These are phyloP conservation scores for Candida montana DNA, from an alignment of 805 yeast species.

Conservation along the genomic window DNA sequence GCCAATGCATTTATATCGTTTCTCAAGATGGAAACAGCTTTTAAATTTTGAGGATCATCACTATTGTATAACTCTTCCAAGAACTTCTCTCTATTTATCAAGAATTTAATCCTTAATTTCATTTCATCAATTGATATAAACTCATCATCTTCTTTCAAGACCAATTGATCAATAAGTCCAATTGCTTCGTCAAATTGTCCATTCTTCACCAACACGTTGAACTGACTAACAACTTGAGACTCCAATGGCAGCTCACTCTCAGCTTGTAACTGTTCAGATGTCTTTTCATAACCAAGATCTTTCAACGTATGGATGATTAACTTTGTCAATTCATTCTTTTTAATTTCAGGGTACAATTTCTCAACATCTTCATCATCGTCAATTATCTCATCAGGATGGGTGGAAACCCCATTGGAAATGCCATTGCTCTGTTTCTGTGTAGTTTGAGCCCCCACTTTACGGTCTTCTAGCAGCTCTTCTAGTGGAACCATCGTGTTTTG, in stretches of 20 bases:
- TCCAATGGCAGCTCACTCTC: constrained; percentile 39
- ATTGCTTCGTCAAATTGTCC: constrained; percentile 41
- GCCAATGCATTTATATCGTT: constrained; percentile 30
- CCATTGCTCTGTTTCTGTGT: not conserved
- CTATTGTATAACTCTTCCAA: constrained; percentile 34
- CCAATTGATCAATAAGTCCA: constrained; percentile 21
- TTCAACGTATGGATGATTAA: constrained; percentile 44
- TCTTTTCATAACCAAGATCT: constrained; percentile 41
- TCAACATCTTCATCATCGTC: constrained; percentile 3
- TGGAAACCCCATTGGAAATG: not conserved
- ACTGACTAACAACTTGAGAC: constrained; percentile 35
- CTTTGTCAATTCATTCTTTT: constrained; percentile 37
- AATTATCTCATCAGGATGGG: not conserved
- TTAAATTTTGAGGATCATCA: constrained; percentile 24
- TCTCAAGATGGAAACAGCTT: constrained; percentile 35
- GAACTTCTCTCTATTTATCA: constrained; percentile 35
- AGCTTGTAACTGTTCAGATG: constrained; percentile 34
- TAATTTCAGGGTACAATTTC: constrained; percentile 19
- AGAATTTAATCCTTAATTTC: constrained; percentile 23
- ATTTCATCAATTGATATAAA: constrained; percentile 6
- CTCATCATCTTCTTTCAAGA: constrained; percentile 14
- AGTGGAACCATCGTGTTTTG: too few relatives aligned
- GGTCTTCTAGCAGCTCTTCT: too few relatives aligned
- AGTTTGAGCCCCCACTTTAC: too few relatives aligned
- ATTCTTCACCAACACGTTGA: constrained; percentile 32